These are phyloP conservation scores for Chaetomiaceae sp. DNA, from an alignment of 2,329 filamentous ascomycete genomes.

Conservation along the genomic window DNA sequence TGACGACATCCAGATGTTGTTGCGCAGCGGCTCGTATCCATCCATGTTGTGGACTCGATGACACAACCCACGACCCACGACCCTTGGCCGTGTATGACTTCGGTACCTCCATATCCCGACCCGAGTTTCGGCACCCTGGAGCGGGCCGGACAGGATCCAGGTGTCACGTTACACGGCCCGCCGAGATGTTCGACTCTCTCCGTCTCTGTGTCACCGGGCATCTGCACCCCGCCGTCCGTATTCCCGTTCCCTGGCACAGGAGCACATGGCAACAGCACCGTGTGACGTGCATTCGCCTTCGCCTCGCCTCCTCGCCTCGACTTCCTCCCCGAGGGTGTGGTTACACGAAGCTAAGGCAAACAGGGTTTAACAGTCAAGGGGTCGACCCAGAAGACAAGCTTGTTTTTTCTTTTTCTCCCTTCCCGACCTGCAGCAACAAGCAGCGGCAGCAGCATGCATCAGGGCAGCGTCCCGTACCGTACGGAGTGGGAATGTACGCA, in stretches of 20 bases:
- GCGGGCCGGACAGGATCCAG: background rate
- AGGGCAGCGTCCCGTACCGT: background rate
- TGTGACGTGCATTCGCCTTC: background rate
- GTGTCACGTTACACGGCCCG: background rate
- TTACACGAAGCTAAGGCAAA: slow-evolving; percentile 18
- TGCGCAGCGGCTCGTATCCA: background rate
- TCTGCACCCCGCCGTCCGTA: background rate
- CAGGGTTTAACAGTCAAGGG: background rate
- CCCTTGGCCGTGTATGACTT: background rate
- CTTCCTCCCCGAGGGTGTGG: slow-evolving; percentile 8
- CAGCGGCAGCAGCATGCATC: background rate
- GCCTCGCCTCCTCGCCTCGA: background rate
- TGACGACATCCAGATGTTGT: background rate
- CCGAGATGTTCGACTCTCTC: background rate
- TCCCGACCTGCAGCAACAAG: background rate
- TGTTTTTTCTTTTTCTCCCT: background rate
- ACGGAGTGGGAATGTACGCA: too few relatives aligned
- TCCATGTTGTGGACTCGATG: too few relatives aligned
- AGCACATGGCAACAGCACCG: background rate
- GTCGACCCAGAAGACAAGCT: background rate
- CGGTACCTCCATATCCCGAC: background rate
- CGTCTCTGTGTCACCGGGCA: background rate
- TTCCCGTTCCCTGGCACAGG: background rate
- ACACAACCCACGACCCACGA: background rate
- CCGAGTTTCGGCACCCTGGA: background rate